Base-by-base conservation (phyloP, 106 monocot species). In the Dendrobium huoshanense region DNA sequence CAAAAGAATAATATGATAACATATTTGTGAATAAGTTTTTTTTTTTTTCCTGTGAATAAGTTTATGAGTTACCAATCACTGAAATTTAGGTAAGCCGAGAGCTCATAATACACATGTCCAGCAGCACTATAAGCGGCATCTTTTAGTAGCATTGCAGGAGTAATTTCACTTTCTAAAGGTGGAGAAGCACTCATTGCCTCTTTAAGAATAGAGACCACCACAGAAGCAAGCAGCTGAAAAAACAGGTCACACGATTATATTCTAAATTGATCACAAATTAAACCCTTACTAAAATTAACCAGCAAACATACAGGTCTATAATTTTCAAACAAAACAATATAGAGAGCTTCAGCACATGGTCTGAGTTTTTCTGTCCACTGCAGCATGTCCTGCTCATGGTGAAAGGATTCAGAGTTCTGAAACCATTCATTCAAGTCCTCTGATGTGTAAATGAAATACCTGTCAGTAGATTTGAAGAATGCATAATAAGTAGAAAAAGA, bases 81-180 rank as follows among this genome's bases (percentile, higher is more conserved):
- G 55, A 98, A 95, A 85, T 90, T 95, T 19, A 98, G 87, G 84
- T 87, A 98, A 68, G 73, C 88, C 42, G 98, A 95, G 73, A 98
- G 98, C 87, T 95, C 98, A 90, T 98, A 95, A 84, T 98, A 98
- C 13, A 95, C 98, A 87, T 98, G 98, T 33, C 92, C 98, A 84
- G 89, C 89, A 25, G 95, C 98, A 90, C 88, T 91, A 81, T 95
- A 98, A 80, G 92, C 92, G 81, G 98, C 98, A 88, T 98, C 98
- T 85, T 98, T 95, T 33, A 98, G 82, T 81, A 98, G 95, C 95
- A 98, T 98, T 84, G 88, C 83, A 76, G 90, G 83, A 67, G 87
- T 91, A 48, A 98, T 82, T 78, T 98, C 95, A 67, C 67, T 86
- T 80, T 95, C 92, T 47, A 61, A 68, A 82, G 92, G 86, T 67